Conservation (phyloP, 768 basidiomycete genomes). For the Postia placenta region DNA sequence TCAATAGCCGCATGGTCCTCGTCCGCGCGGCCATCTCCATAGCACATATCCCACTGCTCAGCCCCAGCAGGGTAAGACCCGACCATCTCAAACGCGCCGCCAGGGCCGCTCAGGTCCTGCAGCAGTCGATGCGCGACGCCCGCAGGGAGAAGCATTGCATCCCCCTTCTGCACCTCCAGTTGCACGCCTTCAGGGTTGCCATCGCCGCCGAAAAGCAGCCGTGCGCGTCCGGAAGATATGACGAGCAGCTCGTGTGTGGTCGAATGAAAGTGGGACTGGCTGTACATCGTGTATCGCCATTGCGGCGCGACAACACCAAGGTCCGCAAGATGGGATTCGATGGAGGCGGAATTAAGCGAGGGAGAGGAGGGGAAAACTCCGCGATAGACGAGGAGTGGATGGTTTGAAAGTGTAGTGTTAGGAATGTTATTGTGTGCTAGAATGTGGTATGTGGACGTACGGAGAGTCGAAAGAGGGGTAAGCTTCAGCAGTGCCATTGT, state of each 20-base stretch:
- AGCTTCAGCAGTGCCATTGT: conserved; percentile 6
- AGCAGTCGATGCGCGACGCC: conserved; percentile 34
- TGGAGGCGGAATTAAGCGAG: conserved; percentile 14
- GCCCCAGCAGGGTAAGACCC: conserved; percentile 32
- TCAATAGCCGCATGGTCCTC: conserved; percentile 15
- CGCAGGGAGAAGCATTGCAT: conserved; percentile 36
- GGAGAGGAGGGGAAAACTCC: conserved; percentile 20
- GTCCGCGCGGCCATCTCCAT: conserved; percentile 28
- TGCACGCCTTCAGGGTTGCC: conserved; percentile 27
- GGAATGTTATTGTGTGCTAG: conserved; percentile 28
- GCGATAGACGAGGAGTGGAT: conserved; percentile 34
- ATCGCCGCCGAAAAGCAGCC: conserved; percentile 36
- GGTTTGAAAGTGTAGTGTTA: conserved; percentile 30
- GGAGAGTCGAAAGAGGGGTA: conserved; percentile 21
- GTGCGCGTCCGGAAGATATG: conserved; percentile 27
- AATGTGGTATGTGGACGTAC: conserved; percentile 26
- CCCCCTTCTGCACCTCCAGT: conserved; percentile 28
- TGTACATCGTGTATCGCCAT: conserved; percentile 40
- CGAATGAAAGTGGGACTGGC: conserved; percentile 35
- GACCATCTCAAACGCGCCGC: conserved; percentile 31
- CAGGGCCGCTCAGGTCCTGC: conserved; percentile 17
- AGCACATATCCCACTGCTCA: conserved; percentile 34
- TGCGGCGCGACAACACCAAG: conserved; percentile 31
- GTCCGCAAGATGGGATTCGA: conserved; percentile 29
- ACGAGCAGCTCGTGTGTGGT: conserved; percentile 37